phyloP scores from a whole-genome alignment of 1,139 yeast genomes.

The Lodderomyces oxycetoniae region DNA sequence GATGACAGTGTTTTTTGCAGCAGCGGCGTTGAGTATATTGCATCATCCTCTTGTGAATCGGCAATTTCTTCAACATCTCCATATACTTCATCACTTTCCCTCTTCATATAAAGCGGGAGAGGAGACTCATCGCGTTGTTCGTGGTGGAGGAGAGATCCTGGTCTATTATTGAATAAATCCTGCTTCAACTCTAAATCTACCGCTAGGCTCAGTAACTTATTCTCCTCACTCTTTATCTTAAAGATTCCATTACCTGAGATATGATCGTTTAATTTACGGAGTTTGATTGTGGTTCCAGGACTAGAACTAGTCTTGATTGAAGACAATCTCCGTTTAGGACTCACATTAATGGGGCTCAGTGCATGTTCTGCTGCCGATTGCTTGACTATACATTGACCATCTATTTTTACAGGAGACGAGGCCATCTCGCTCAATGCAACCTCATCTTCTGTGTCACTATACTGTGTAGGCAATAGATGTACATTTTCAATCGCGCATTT shows the following conservation, averaged over 20 bases:
- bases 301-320: not conserved
- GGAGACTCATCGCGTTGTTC: too few relatives aligned
- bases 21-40: conserved; percentile 2
- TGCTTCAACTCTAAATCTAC: too few relatives aligned
- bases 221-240: too few relatives aligned
- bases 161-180: too few relatives aligned
- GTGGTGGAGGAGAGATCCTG: too few relatives aligned
- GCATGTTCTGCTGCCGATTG: not conserved
- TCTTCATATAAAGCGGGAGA: too few relatives aligned
- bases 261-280: too few relatives aligned
- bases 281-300: not conserved
- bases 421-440: not conserved
- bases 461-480: conserved; percentile 16
- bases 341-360: not conserved
- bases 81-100: not conserved
- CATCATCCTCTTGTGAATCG: conserved; percentile 19
- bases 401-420: conserved; percentile 8
- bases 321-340: not conserved
- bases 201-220: too few relatives aligned
- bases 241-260: too few relatives aligned
- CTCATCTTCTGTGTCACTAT: conserved; percentile 15
- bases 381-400: not conserved
- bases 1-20: conserved; percentile 1
- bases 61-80: conserved; percentile 16
- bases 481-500: conserved; percentile 9